These are phyloP conservation scores for Xerocomellus amylosporus DNA, from an alignment of 768 basidiomycete species.

Conservation along the genomic window DNA sequence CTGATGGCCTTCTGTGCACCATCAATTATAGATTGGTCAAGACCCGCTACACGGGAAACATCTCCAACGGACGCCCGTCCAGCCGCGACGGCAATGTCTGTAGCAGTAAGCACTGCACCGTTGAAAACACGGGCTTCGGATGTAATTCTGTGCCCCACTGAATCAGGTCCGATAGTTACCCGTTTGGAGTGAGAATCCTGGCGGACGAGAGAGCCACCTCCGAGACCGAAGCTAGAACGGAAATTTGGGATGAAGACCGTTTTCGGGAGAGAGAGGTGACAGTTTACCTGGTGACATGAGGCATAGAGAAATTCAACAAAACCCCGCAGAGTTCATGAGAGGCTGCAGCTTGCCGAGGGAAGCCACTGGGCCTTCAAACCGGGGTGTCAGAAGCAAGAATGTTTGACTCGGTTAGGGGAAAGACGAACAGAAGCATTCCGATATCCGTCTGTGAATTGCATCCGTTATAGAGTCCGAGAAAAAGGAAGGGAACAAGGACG, in stretches of 20 bases:
- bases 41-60: conserved; percentile 16
- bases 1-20: conserved; percentile 43
- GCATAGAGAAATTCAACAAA: conserved; percentile 59
- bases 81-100: conserved; percentile 53
- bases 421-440: conserved; percentile 48
- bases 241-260: background rate
- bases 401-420: background rate
- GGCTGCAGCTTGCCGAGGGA: conserved; percentile 62
- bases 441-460: conserved; percentile 45
- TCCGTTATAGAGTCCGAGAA: conserved; percentile 12
- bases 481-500: conserved; percentile 15
- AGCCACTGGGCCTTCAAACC: conserved; percentile 44
- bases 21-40: conserved; percentile 28
- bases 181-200: conserved; percentile 31
- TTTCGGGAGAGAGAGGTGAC: conserved; percentile 1
- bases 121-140: conserved; percentile 54
- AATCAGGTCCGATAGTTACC: conserved; percentile 61
- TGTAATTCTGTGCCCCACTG: conserved; percentile 55
- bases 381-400: conserved; percentile 10
- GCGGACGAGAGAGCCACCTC: conserved; percentile 58
- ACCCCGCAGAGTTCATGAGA: conserved; percentile 61
- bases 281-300: conserved; percentile 44
- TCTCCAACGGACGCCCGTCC: conserved; percentile 33
- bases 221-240: conserved; percentile 51
- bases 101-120: conserved; percentile 55